Conservation (phyloP, 2,329 filamentous ascomycete genomes). For the Blumeria graminis region DNA sequence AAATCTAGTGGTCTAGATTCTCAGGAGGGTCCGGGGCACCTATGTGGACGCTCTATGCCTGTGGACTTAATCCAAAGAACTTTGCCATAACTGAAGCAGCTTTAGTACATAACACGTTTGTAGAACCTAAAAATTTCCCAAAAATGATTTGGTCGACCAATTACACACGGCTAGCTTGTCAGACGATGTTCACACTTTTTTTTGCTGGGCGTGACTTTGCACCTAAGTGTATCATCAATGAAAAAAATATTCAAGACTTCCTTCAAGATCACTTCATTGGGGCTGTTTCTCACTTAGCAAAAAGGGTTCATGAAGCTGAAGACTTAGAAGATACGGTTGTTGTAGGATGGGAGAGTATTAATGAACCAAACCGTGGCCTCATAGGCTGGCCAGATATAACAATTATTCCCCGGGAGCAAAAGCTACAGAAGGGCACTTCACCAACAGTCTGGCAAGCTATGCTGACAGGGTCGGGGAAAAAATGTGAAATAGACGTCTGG, state of each 20-base stretch:
- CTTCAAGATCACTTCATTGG: conserved; percentile 65
- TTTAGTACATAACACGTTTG: conserved; percentile 83
- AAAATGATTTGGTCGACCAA: conserved; percentile 99
- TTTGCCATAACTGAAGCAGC: conserved; percentile 78
- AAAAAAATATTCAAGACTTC: conserved; percentile 89
- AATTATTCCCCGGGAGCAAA: conserved; percentile 63
- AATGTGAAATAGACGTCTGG: conserved; percentile 77
- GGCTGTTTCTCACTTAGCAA: conserved; percentile 60
- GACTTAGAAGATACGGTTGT: conserved; percentile 70
- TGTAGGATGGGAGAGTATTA: conserved; percentile 89
- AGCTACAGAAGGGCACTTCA: conserved; percentile 74
- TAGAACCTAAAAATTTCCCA: conserved; percentile 62
- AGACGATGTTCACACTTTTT: conserved; percentile 85
- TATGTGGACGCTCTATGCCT: conserved; percentile 93
- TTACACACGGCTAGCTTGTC: conserved; percentile 65
- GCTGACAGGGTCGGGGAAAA: conserved; percentile 68
- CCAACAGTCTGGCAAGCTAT: conserved; percentile 91
- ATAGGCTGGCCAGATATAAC: conserved; percentile 65
- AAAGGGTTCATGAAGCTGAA: conserved; percentile 68
- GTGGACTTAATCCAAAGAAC: conserved; percentile 63
- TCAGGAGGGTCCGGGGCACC: conserved; percentile 87
- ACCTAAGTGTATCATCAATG: conserved; percentile 86
- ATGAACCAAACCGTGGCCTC: conserved; percentile 79
- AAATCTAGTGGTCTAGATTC: conserved; percentile 60
- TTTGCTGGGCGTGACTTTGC: conserved; percentile 81